A percentile compares a stretch with the other conserved stretches of the same genome.
Conservation (phyloP, 768 basidiomycete genomes). For the Boletus vermiculosoides region DNA sequence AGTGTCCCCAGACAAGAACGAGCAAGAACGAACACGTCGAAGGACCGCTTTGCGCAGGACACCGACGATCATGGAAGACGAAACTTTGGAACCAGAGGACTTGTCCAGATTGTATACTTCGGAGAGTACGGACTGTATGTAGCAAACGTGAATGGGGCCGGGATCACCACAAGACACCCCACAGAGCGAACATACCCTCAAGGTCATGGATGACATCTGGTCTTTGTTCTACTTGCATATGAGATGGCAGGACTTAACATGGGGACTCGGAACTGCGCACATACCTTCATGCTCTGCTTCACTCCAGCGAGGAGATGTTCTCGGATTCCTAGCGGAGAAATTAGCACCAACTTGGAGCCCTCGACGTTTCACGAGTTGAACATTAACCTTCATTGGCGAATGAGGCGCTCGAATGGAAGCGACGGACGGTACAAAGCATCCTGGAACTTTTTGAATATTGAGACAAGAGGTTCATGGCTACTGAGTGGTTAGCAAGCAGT, state of each 20-base stretch:
- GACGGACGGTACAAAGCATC: not conserved
- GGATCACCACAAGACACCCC: not conserved
- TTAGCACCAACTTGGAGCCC: not conserved
- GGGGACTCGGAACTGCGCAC: constrained; percentile 7
- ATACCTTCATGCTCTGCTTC: constrained; percentile 69
- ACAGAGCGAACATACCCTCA: constrained; percentile 44
- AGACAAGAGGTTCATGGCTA: constrained; percentile 15
- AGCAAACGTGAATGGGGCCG: not conserved
- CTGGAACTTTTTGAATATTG: constrained; percentile 14
- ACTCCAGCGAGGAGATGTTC: constrained; percentile 50
- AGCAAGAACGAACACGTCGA: constrained; percentile 51
- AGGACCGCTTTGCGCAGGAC: constrained; percentile 58
- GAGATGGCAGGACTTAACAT: not conserved
- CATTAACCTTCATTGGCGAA: constrained; percentile 23
- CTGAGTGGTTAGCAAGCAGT: not conserved
- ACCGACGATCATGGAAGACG: constrained; percentile 47
- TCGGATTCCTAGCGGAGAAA: constrained; percentile 46
- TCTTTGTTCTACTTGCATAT: constrained; percentile 49
- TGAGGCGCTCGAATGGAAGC: constrained; percentile 15
- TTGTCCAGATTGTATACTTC: constrained; percentile 73
- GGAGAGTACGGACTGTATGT: constrained; percentile 58
- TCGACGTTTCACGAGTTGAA: not conserved
- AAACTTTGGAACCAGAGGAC: constrained; percentile 39
- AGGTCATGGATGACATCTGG: constrained; percentile 50
- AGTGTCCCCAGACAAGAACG: not conserved